Base-by-base conservation (phyloP, 2,329 filamentous ascomycete genomes). In the Aspergillus fumigatus region DNA sequence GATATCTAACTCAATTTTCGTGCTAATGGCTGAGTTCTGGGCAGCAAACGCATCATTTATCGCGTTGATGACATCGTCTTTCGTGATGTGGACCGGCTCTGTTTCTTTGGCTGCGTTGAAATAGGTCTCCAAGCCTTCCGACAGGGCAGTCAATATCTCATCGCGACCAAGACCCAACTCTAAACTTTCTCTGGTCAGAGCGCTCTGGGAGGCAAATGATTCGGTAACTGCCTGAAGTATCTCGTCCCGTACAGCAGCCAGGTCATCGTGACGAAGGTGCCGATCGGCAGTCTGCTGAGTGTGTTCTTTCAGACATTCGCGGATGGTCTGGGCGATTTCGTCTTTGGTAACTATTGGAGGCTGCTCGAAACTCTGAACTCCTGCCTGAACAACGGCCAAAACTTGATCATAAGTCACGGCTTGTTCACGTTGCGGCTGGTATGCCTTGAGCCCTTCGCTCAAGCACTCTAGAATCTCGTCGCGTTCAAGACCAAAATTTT, bases 381-480 rank as follows among this genome's bases (percentile, higher is more conserved):
- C 92, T 65, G 93, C 88, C n/a, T 91, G 85, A 11, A 97, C 88
- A 32, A 91, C 92, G 50, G 87, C 82, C 66, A 92, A 88, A 23
- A 97, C 88, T 67, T 97, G 91, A 2, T 95, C 91, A 62, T 89
- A 87, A 3, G 88, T 91, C 1, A 89, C 86, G 26, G 83, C 84
- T 38, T 80, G 75, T 3, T 83, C 77, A 21, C 76, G 70, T 61
- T 77, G 69, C 29, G 79, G 79, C 58, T 75, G 77, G 68, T 94
- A 92, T 49, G 91, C 85, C 62, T 89, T 86, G 0, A 97, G 82
- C 0, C 93, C 93, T 75, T 97, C 88, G 63, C 89, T 87, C 26
- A 97, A 81, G 62, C 92, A 96, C 41, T 88, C 86, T 14, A 97
- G 79, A 50, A 97, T 89, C 68, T 97, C 93, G 11, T 97, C 91